These are phyloP conservation scores for Drechmeria coniospora DNA, from an alignment of 2,329 filamentous ascomycete species.

Conservation along the genomic window DNA sequence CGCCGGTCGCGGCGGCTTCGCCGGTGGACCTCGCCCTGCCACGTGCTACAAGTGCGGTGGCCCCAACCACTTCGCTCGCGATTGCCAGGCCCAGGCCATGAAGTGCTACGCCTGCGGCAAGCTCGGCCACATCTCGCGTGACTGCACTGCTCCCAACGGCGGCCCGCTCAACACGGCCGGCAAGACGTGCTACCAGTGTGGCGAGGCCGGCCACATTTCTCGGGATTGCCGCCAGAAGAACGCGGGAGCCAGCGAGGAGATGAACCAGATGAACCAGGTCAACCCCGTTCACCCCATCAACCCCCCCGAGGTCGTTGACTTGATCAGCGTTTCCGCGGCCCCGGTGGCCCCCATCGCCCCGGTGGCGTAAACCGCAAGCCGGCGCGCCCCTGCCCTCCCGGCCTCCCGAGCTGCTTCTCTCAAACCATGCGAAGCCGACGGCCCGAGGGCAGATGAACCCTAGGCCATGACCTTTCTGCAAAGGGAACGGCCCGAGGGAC, in stretches of 20 bases:
- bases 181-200: conserved; percentile 98
- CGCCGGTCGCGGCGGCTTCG: conserved; percentile 59
- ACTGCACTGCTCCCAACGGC: conserved; percentile 94
- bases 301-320: conserved; percentile 25
- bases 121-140: conserved; percentile 79
- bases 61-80: conserved; percentile 94
- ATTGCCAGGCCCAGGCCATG: conserved; percentile 97
- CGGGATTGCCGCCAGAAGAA: conserved; percentile 77
- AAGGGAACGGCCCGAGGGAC: not conserved
- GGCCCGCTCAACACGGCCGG: conserved; percentile 89
- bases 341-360: conserved; percentile 30
- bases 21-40: conserved; percentile 50
- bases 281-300: too few relatives aligned
- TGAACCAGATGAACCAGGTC: too few relatives aligned
- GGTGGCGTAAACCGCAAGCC: conserved; percentile 16
- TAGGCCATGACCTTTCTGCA: conserved; percentile 1
- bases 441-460: conserved; percentile 3
- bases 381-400: too few relatives aligned
- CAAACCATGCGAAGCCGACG: too few relatives aligned
- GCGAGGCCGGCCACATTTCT: conserved; percentile 89
- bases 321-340: conserved; percentile 24
- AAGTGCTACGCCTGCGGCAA: conserved; percentile 98
- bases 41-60: conserved; percentile 66
- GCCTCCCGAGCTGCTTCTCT: too few relatives aligned
- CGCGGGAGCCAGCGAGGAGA: conserved; percentile 34